Evolutionary conservation across 1,284 basidiomycete genomes (phyloP).

Genomic region (Pterula multifida): DNA sequence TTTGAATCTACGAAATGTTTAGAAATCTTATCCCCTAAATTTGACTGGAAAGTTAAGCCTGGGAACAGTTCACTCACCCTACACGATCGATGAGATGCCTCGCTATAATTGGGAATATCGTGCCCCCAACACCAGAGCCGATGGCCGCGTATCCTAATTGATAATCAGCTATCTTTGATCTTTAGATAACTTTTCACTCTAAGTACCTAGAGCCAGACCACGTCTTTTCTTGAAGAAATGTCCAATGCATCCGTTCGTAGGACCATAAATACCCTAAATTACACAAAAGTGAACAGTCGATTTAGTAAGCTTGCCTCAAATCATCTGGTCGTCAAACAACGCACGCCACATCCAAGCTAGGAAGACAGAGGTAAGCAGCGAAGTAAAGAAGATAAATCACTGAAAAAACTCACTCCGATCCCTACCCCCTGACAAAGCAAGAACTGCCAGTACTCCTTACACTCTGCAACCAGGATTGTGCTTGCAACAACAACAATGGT

Average conservation of each 20-base stretch:
- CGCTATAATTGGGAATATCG: constrained; percentile 24
- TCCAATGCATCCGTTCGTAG: constrained; percentile 19
- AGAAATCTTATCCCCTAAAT: too few species aligned
- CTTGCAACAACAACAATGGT: constrained; percentile 29
- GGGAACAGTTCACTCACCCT: constrained; percentile 19
- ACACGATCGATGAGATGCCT: constrained; percentile 23
- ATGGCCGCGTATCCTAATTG: constrained; percentile 12
- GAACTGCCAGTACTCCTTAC: constrained; percentile 38
- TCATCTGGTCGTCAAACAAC: background rate
- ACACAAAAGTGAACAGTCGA: too few species aligned
- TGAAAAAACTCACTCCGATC: constrained; percentile 22
- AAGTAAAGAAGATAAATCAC: background rate
- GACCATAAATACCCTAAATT: constrained; percentile 6
- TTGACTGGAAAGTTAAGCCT: background rate
- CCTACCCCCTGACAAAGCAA: constrained; percentile 34
- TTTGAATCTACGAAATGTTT: constrained; percentile 24
- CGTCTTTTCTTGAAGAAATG: constrained; percentile 21
- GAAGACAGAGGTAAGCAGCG: constrained; percentile 10
- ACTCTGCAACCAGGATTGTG: constrained; percentile 36
- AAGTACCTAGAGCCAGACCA: constrained; percentile 9
- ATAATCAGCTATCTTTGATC: too few species aligned
- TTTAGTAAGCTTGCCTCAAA: too few species aligned
- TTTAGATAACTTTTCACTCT: too few species aligned
- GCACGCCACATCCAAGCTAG: constrained; percentile 13
- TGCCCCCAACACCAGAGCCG: constrained; percentile 17